Conservation (phyloP, 1,139 yeast species). For the Hemisphaericaspora lyxosophila region DNA sequence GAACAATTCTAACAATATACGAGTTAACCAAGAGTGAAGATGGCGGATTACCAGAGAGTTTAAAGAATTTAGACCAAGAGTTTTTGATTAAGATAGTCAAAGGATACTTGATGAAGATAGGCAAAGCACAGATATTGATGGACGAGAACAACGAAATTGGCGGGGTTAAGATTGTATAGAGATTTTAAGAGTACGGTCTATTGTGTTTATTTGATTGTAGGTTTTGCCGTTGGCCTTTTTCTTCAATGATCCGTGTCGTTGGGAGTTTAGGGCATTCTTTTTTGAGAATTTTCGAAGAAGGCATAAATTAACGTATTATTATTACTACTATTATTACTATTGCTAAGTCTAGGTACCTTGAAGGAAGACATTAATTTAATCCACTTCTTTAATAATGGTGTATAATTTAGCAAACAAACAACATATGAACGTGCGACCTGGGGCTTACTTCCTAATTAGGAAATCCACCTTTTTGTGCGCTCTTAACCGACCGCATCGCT, state of each 20-base stretch:
- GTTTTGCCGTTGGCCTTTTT: conserved; percentile 9
- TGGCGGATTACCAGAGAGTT: conserved; percentile 50
- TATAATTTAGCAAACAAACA: conserved; percentile 28
- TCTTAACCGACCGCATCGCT: no score
- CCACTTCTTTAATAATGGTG: conserved; percentile 17
- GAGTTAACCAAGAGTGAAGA: conserved; percentile 73
- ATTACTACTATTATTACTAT: no score
- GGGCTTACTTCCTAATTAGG: conserved; percentile 22
- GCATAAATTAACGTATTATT: conserved; percentile 14
- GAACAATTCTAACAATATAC: conserved; percentile 76
- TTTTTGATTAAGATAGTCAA: conserved; percentile 55
- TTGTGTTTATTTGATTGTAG: no score
- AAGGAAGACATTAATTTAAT: background rate
- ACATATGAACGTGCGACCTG: conserved; percentile 6
- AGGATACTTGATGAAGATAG: conserved; percentile 60
- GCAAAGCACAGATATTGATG: conserved; percentile 64
- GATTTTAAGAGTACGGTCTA: background rate
- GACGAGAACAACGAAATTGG: conserved; percentile 57
- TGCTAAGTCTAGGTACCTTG: conserved; percentile 14
- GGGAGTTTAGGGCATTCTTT: background rate
- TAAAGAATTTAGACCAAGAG: conserved; percentile 60
- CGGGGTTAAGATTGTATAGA: conserved; percentile 63
- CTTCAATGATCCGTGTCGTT: conserved; percentile 5
- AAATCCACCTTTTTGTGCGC: conserved; percentile 20
- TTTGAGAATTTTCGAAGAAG: conserved; percentile 6